Evolutionary conservation across 1,284 basidiomycete genomes (phyloP).

Genomic region (Irpex sp.): DNA sequence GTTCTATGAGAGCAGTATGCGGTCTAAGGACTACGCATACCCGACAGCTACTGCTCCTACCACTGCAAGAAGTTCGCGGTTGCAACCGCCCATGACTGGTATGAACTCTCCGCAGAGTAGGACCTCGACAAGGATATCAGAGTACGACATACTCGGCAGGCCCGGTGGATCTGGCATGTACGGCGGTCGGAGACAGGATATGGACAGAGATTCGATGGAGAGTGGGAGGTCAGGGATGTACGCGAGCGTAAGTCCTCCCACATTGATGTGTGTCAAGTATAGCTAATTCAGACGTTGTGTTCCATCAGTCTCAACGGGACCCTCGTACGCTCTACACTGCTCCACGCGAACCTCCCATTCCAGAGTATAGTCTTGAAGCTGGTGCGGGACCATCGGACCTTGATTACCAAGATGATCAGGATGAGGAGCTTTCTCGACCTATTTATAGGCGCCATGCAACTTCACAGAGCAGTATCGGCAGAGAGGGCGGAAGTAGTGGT

Average conservation of each 20-base stretch:
- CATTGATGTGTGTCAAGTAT: neutral
- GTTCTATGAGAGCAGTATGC: constrained; percentile 9
- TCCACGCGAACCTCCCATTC: neutral
- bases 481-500: neutral
- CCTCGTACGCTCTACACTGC: neutral
- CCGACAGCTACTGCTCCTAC: constrained; percentile 6
- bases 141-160: constrained; percentile 24
- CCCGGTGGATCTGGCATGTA: constrained; percentile 6
- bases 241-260: neutral
- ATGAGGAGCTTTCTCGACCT: neutral
- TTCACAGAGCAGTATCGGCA: neutral
- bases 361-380: neutral
- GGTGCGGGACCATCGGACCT: neutral
- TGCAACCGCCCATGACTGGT: constrained; percentile 6
- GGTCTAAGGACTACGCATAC: constrained; percentile 22
- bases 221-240: neutral
- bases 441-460: neutral
- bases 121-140: constrained; percentile 25
- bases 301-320: neutral
- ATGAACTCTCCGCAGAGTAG: constrained; percentile 24
- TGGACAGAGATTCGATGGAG: constrained; percentile 3
- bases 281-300: neutral
- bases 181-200: neutral
- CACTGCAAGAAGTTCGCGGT: neutral
- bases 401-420: neutral